These are phyloP conservation scores for Plantago lanceolata DNA, from an alignment of 305 asterid genomes.

Conservation along the genomic window DNA sequence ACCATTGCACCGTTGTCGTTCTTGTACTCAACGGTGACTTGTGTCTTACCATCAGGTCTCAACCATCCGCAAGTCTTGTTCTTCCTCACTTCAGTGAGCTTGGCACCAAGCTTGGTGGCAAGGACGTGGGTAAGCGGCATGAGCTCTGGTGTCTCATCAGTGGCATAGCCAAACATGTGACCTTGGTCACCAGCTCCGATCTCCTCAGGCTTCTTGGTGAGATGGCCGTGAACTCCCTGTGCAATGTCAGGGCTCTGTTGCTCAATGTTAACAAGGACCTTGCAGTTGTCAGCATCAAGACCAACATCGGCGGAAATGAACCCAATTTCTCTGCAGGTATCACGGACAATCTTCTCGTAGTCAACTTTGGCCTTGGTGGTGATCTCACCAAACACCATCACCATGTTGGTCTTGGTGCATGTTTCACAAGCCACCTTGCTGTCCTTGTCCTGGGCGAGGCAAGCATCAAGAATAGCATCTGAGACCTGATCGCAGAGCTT, in stretches of 20 bases:
- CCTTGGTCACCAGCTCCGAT: conserved; percentile 94
- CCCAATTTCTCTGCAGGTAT: conserved; percentile 79
- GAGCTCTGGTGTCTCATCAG: conserved; percentile 85
- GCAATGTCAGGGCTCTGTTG: conserved; percentile 92
- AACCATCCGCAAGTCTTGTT: conserved; percentile 77
- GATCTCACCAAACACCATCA: conserved; percentile 87
- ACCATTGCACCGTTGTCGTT: conserved; percentile 80
- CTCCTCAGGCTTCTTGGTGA: conserved; percentile 88
- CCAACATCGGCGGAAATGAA: conserved; percentile 79
- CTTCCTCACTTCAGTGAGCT: conserved; percentile 83
- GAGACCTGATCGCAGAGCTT: conserved; percentile 95
- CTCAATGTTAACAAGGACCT: conserved; percentile 80
- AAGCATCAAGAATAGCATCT: conserved; percentile 90
- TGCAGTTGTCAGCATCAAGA: conserved; percentile 88
- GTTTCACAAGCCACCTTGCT: conserved; percentile 92
- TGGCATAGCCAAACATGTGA: conserved; percentile 87
- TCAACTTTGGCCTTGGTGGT: conserved; percentile 72
- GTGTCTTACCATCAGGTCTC: conserved; percentile 89
- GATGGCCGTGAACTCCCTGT: conserved; percentile 89
- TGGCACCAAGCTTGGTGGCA: conserved; percentile 86
- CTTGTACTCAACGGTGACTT: conserved; percentile 79
- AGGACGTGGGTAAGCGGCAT: conserved; percentile 92
- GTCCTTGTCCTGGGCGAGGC: conserved; percentile 76
- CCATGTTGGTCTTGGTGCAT: conserved; percentile 87
- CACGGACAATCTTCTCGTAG: conserved; percentile 83